phyloP scores from a whole-genome alignment of 306 rosid genomes.

The Cicer pinnatifidum region DNA sequence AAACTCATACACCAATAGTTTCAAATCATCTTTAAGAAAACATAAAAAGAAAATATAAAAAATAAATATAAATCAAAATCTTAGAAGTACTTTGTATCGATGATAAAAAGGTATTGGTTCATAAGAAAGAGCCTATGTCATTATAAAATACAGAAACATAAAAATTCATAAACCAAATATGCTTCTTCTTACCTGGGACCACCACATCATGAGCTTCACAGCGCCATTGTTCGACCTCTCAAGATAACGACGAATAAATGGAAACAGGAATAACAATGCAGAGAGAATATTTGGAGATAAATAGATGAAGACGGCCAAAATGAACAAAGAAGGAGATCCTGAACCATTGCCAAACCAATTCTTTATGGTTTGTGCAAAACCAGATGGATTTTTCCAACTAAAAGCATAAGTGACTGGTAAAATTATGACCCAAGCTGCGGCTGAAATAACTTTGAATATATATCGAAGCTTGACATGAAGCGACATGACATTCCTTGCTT shows the following conservation, averaged over 20 bases:
- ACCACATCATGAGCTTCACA: conserved; percentile 86
- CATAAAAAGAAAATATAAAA: not conserved
- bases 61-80: not conserved
- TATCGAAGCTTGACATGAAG: conserved; percentile 78
- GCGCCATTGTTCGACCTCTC: conserved; percentile 68
- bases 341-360: conserved; percentile 88
- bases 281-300: conserved; percentile 90
- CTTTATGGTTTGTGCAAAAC: conserved; percentile 83
- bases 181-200: conserved; percentile 82
- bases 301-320: conserved; percentile 80
- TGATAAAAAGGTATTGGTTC: conserved; percentile 34
- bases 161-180: conserved; percentile 34
- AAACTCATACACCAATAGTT: conserved; percentile 34
- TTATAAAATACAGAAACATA: too few species aligned
- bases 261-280: conserved; percentile 75
- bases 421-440: conserved; percentile 87
- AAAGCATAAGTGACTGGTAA: conserved; percentile 88
- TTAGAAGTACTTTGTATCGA: conserved; percentile 27
- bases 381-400: conserved; percentile 83
- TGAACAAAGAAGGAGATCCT: conserved; percentile 87
- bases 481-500: conserved; percentile 86
- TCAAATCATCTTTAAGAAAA: conserved; percentile 31
- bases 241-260: conserved; percentile 73
- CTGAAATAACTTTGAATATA: conserved; percentile 65
- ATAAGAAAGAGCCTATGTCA: conserved; percentile 7